A percentile compares a stretch with the other conserved stretches of the same genome.
phyloP scores from a whole-genome alignment of 306 rosid genomes.

The Gillenia trifoliata region DNA sequence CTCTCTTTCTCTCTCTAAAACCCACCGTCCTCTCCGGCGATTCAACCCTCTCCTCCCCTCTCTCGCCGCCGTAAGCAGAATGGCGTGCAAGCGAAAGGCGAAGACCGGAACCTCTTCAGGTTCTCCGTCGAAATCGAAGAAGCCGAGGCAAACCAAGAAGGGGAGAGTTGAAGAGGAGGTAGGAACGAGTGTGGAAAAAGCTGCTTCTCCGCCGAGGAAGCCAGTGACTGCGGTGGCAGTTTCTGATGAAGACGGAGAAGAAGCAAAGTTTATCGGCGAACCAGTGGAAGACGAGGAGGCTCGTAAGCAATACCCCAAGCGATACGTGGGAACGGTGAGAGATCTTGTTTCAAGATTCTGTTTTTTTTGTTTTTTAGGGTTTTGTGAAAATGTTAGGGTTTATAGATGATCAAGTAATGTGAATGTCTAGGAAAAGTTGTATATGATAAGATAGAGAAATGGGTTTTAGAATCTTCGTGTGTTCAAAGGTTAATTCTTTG shows the following conservation, averaged over 20 bases:
- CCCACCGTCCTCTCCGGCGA: not conserved
- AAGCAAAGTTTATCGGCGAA: slow-evolving; percentile 29
- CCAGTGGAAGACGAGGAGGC: slow-evolving; percentile 40
- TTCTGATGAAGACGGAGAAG: not conserved
- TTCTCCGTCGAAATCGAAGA: not conserved
- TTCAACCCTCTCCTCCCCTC: not conserved
- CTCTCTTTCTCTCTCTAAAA: not conserved
- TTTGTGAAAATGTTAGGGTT: not conserved
- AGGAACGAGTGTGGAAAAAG: not conserved
- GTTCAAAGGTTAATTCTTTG: no score
- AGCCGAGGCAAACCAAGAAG: not conserved
- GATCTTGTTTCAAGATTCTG: not conserved
- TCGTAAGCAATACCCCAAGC: slow-evolving; percentile 47
- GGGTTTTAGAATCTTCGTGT: no score
- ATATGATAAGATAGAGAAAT: no score
- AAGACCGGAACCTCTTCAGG: not conserved
- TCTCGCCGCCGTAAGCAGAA: not conserved
- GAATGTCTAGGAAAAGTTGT: not conserved
- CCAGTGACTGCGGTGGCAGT: not conserved
- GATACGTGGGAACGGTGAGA: slow-evolving; percentile 38
- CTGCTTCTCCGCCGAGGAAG: not conserved
- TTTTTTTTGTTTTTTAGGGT: not conserved
- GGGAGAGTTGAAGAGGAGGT: not conserved
- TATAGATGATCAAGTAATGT: not conserved
- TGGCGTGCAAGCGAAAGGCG: slow-evolving; percentile 19